These are phyloP conservation scores for Lepidopterella palustris DNA, from an alignment of 495 filamentous ascomycete species.

Conservation along the genomic window DNA sequence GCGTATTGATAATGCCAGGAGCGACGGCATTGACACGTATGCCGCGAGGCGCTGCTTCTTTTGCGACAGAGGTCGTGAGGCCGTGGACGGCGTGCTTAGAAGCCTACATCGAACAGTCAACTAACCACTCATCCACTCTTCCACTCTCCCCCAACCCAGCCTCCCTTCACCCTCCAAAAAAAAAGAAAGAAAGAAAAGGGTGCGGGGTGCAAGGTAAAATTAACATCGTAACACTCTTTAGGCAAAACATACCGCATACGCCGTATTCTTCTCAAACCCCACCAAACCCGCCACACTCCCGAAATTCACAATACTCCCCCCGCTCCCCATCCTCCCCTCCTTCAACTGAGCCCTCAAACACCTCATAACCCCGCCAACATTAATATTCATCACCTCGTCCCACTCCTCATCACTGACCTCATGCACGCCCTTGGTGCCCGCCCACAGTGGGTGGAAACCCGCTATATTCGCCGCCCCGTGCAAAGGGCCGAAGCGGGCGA, in stretches of 20 bases:
- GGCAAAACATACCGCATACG: conserved; percentile 52
- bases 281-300: conserved; percentile 48
- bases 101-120: too few species aligned
- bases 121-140: background rate
- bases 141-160: too few species aligned
- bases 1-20: conserved; percentile 17
- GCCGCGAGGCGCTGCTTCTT: conserved; percentile 46
- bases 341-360: conserved; percentile 28
- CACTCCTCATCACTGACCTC: conserved; percentile 35
- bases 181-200: too few species aligned
- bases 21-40: conserved; percentile 52
- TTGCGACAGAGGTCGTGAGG: conserved; percentile 51
- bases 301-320: conserved; percentile 49
- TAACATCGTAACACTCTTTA: too few species aligned
- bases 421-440: conserved; percentile 33
- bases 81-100: conserved; percentile 46
- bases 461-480: conserved; percentile 56
- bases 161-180: too few species aligned
- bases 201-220: too few species aligned
- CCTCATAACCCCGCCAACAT: conserved; percentile 30
- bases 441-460: conserved; percentile 39
- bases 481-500: conserved; percentile 32
- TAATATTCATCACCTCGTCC: conserved; percentile 29
- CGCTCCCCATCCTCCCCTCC: background rate
- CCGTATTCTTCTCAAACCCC: conserved; percentile 44